Conservation (phyloP, 2,329 filamentous ascomycete genomes). For the Sodiomyces alkalinus region DNA sequence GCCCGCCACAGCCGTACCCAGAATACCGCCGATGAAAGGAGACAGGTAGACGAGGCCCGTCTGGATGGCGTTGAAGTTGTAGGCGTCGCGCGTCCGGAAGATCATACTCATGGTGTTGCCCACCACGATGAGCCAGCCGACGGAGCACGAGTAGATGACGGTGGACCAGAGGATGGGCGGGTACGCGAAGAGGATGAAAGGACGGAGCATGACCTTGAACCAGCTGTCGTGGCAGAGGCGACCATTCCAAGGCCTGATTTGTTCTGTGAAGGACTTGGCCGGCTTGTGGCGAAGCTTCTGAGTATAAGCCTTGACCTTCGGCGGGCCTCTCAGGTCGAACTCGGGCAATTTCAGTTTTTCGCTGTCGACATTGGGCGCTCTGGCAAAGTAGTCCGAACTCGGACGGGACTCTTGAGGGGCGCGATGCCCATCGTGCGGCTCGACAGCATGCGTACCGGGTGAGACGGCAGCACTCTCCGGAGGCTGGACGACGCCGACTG, state of each 20-base stretch:
- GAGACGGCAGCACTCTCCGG: too few species aligned
- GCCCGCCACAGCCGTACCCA: slow-evolving; percentile 85
- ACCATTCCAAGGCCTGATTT: slow-evolving; percentile 64
- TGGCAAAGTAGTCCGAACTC: slow-evolving; percentile 11
- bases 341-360: slow-evolving; percentile 21
- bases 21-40: slow-evolving; percentile 73
- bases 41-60: slow-evolving; percentile 81
- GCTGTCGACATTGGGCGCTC: slow-evolving; percentile 20
- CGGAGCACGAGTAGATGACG: slow-evolving; percentile 69
- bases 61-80: slow-evolving; percentile 69
- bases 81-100: slow-evolving; percentile 52
- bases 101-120: slow-evolving; percentile 76
- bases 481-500: too few species aligned
- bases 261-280: slow-evolving; percentile 55
- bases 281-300: slow-evolving; percentile 51
- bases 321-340: slow-evolving; percentile 17
- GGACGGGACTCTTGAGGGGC: too few species aligned
- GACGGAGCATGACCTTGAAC: slow-evolving; percentile 61
- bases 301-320: slow-evolving; percentile 45
- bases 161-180: slow-evolving; percentile 83
- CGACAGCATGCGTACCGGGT: too few species aligned
- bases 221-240: slow-evolving; percentile 65
- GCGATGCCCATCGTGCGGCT: too few species aligned
- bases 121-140: slow-evolving; percentile 91
- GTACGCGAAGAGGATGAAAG: slow-evolving; percentile 77